Percentiles rank a stretch among this genome's conserved stretches.
These are phyloP conservation scores for Vitrella brassicaformis DNA, from an alignment of 73 alveolate species.

Conservation along the genomic window DNA sequence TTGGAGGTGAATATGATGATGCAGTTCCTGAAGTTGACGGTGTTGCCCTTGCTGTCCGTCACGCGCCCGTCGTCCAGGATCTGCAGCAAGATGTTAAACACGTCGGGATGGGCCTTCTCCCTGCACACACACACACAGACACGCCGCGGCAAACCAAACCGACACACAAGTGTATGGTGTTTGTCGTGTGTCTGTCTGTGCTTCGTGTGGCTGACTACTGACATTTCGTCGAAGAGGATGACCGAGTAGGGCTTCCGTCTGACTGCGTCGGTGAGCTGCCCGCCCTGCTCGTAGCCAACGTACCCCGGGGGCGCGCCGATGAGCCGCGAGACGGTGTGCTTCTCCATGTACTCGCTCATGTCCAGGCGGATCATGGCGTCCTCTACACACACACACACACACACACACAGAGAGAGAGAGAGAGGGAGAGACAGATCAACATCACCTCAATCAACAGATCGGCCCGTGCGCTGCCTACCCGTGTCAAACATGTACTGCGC, in stretches of 20 bases:
- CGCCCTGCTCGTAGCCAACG: conserved; percentile 41
- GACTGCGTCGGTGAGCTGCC: conserved; percentile 33
- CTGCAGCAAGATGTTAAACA: conserved; percentile 36
- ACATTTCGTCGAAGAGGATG: conserved; percentile 36
- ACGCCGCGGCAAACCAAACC: neutral
- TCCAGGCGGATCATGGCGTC: conserved; percentile 32
- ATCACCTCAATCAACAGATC: too few relatives aligned
- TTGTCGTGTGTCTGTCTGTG: too few relatives aligned
- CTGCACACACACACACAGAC: neutral
- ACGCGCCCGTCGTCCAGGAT: conserved; percentile 38
- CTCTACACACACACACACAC: too few relatives aligned
- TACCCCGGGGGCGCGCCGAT: conserved; percentile 48
- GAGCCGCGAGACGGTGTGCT: conserved; percentile 34
- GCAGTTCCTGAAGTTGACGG: conserved; percentile 24
- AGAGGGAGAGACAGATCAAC: too few relatives aligned
- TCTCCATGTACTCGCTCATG: conserved; percentile 43
- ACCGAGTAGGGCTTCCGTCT: conserved; percentile 33
- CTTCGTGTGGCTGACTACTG: neutral
- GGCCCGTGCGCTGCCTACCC: too few relatives aligned
- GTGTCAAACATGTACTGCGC: neutral
- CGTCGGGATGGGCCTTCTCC: conserved; percentile 49
- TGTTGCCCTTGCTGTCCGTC: conserved; percentile 21
- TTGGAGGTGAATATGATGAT: conserved; percentile 1
- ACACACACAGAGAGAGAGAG: too few relatives aligned
- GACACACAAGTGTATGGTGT: too few relatives aligned